Percentiles rank a stretch among this genome's conserved stretches.
Conservation (phyloP, 495 filamentous ascomycete species). For the Hypoxylon cercidicola region DNA sequence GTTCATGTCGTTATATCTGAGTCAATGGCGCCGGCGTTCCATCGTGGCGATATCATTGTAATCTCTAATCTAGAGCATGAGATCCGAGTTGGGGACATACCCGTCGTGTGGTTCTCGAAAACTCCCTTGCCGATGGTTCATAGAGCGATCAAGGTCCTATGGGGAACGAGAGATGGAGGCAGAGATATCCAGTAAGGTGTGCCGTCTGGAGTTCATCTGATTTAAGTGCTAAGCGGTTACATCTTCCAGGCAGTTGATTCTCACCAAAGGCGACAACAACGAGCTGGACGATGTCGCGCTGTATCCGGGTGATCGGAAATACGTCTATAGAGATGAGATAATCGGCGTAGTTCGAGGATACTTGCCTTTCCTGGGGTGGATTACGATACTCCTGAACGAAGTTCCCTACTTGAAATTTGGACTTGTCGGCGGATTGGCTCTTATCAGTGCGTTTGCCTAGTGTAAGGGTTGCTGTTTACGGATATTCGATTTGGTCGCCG, state of each 20-base stretch:
- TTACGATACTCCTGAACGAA: too few species aligned
- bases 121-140: slow-evolving; percentile 52
- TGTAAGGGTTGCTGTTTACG: too few species aligned
- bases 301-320: too few species aligned
- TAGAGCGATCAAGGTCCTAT: slow-evolving; percentile 36
- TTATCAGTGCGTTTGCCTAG: too few species aligned
- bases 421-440: too few species aligned
- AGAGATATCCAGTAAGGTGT: not conserved
- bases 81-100: slow-evolving; percentile 46
- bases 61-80: slow-evolving; percentile 38
- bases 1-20: slow-evolving; percentile 42
- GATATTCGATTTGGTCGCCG: too few species aligned
- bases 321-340: too few species aligned
- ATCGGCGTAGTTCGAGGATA: too few species aligned
- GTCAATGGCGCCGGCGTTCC: slow-evolving; percentile 52
- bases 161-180: not conserved
- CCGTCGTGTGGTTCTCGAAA: slow-evolving; percentile 48
- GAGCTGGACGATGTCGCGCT: too few species aligned
- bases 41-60: slow-evolving; percentile 49
- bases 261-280: not conserved
- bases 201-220: not conserved
- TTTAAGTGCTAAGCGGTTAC: too few species aligned
- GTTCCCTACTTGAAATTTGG: too few species aligned
- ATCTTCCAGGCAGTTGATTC: slow-evolving; percentile 11
- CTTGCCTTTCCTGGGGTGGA: too few species aligned